Evolutionary conservation across 2,329 filamentous ascomycete genomes (phyloP).

Genomic region (Lasiodiplodia theobromae): DNA sequence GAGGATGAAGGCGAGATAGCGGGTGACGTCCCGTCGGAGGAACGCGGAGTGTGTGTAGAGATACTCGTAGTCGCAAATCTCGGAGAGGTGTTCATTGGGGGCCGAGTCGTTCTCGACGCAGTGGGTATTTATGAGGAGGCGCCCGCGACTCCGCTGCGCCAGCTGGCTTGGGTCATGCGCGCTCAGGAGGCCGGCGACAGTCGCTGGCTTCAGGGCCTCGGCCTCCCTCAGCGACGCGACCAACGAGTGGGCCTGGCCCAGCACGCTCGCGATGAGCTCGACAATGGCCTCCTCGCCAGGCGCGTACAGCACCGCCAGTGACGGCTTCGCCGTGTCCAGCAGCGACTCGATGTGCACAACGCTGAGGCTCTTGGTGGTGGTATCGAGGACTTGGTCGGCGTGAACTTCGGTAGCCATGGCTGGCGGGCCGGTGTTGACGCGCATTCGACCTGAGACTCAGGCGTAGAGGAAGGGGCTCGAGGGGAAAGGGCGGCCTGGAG

Average conservation of each 20-base stretch:
- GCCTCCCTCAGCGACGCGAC: conserved; percentile 64
- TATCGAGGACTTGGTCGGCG: conserved; percentile 43
- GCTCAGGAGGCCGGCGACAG: conserved; percentile 65
- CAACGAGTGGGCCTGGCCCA: conserved; percentile 75
- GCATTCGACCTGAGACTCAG: conserved; percentile 31
- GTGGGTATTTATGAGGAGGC: conserved; percentile 78
- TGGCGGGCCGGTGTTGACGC: conserved; percentile 31
- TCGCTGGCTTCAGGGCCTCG: conserved; percentile 62
- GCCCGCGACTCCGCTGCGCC: conserved; percentile 51
- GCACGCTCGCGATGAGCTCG: conserved; percentile 76
- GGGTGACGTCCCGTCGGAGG: conserved; percentile 76
- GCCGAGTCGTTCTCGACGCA: conserved; percentile 68
- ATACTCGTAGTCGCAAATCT: conserved; percentile 83
- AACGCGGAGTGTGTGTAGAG: conserved; percentile 78
- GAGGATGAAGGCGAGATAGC: conserved; percentile 80
- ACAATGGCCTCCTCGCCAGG: conserved; percentile 77
- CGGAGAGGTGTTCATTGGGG: conserved; percentile 69
- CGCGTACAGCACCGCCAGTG: conserved; percentile 68
- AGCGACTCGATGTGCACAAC: conserved; percentile 46
- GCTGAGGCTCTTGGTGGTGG: conserved; percentile 41
- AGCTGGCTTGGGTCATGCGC: conserved; percentile 2
- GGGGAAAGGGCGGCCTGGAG: background rate
- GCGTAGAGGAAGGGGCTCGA: conserved; percentile 5
- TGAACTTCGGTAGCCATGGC: conserved; percentile 44
- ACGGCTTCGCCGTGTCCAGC: conserved; percentile 41